Conservation (phyloP, 768 basidiomycete genomes). For the Kwoniella sp. region DNA sequence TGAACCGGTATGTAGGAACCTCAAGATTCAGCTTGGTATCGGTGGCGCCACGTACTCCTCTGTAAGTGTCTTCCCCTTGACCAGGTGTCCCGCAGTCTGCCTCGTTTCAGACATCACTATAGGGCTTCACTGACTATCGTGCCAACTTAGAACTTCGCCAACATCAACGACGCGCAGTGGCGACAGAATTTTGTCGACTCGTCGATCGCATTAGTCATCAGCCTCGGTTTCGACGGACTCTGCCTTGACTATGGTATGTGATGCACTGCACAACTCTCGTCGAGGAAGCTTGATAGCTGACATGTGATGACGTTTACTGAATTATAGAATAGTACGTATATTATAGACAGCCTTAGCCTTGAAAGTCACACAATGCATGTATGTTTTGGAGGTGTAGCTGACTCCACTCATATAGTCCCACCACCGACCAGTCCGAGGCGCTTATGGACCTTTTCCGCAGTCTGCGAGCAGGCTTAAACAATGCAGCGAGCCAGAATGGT, state of each 20-base stretch:
- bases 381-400: no score
- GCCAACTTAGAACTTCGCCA: constrained; percentile 71
- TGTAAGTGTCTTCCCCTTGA: constrained; percentile 11
- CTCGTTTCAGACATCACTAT: no score
- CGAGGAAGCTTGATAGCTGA: no score
- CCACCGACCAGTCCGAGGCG: not conserved
- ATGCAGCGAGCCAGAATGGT: constrained; percentile 4
- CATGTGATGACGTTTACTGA: no score
- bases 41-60: constrained; percentile 68
- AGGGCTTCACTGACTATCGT: no score
- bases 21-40: constrained; percentile 73
- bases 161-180: constrained; percentile 67
- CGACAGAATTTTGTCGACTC: constrained; percentile 78
- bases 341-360: not conserved
- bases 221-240: constrained; percentile 83
- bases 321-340: constrained; percentile 32
- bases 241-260: constrained; percentile 18
- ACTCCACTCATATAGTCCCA: no score
- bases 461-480: not conserved
- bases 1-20: constrained; percentile 50
- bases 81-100: no score
- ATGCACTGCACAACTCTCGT: not conserved
- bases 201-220: constrained; percentile 75
- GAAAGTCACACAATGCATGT: no score
- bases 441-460: constrained; percentile 11